A percentile compares a stretch with the other conserved stretches of the same genome.
Evolutionary conservation across 345 rosid genomes (phyloP).

Genomic region (Limnanthes douglasii): DNA sequence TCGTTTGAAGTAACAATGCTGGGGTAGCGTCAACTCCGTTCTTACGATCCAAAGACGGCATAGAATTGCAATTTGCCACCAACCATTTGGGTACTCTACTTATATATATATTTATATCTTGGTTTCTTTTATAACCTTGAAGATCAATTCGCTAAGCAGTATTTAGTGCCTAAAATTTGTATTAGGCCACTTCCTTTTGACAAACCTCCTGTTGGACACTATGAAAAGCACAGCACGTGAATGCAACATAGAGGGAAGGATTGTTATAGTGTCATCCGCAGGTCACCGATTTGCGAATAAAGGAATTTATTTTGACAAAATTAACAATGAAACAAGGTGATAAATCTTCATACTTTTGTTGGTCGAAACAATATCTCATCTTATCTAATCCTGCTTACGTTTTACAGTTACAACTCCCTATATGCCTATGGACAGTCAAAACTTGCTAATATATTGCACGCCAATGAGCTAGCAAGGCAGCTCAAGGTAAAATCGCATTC

Average conservation of each 20-base stretch:
- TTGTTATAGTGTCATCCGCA: slow-evolving; percentile 34
- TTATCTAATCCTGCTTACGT: not conserved
- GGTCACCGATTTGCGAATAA: slow-evolving; percentile 26
- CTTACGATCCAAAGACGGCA: slow-evolving; percentile 34
- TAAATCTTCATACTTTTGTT: not conserved
- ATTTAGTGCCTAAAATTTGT: not conserved
- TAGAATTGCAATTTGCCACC: slow-evolving; percentile 40
- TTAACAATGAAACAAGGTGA: slow-evolving; percentile 33
- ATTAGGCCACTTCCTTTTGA: slow-evolving; percentile 60
- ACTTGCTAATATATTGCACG: slow-evolving; percentile 18
- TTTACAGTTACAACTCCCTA: slow-evolving; percentile 26
- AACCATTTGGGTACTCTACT: slow-evolving; percentile 37
- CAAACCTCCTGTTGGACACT: slow-evolving; percentile 34
- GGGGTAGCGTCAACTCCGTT: slow-evolving; percentile 28
- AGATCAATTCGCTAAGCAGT: too few relatives aligned
- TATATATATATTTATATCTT: not conserved
- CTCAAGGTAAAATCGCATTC: slow-evolving; percentile 17
- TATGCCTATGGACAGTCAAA: slow-evolving; percentile 44
- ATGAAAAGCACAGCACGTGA: slow-evolving; percentile 39
- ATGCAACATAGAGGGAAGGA: slow-evolving; percentile 42
- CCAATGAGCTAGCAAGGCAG: slow-evolving; percentile 30
- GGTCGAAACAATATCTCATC: too few relatives aligned
- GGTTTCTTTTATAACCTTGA: not conserved
- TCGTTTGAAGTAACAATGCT: slow-evolving; percentile 21
- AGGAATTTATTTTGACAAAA: slow-evolving; percentile 36